Evolutionary conservation across 179 eudicot genomes (phyloP), one percentile per base, ranked within the genome.

Genomic region (Sideroxylon spinosum): DNA sequence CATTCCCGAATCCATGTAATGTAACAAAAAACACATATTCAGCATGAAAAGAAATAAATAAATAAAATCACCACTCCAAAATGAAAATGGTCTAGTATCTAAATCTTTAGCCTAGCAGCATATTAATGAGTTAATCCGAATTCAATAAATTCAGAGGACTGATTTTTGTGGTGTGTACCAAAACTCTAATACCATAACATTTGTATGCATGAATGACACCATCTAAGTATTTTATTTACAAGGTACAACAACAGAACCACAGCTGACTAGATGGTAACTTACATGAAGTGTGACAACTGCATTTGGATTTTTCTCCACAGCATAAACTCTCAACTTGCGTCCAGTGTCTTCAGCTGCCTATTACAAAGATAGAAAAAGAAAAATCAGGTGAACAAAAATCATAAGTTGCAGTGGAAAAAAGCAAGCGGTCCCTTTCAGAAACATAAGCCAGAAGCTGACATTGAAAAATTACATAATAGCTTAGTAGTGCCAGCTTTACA

Each of bases 271-370:
- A 46, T 20, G 52, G 29, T 25, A 77, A 83, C 97, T 84, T 90
- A 95, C 98, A 89, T 95, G 98, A 79, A 95, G 95, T 68, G 98
- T 95, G 49, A 95, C 91, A 11, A 93, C 87, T 50, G 99, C 99
- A 89, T 95, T 95, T 50, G 99, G 97, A 88, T 95, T 95, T 82
- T 95, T 95, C 88, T 95, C 99, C 83, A 95, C 99, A 26, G 99
- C 99, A 88, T 91, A 95, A 81, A 95, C 90, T 84, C 82, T 90
- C 87, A 95, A 83, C 84, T 87, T 91, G 46, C 99, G 87, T 80
- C 97, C 90, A 48, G 98, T 93, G 86, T 93, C 99, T 87, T 90
- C 95, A 73, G 99, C 98, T 59, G 99, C 99, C 99, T 95, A 71
- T 71, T 20, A 76, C 14, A 17, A 73, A 17, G 0, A 46, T 17